Evolutionary conservation across 2,329 filamentous ascomycete species (phyloP), one percentile per base, ranked within the genome.

Genomic region (Colletotrichum godetiae): DNA sequence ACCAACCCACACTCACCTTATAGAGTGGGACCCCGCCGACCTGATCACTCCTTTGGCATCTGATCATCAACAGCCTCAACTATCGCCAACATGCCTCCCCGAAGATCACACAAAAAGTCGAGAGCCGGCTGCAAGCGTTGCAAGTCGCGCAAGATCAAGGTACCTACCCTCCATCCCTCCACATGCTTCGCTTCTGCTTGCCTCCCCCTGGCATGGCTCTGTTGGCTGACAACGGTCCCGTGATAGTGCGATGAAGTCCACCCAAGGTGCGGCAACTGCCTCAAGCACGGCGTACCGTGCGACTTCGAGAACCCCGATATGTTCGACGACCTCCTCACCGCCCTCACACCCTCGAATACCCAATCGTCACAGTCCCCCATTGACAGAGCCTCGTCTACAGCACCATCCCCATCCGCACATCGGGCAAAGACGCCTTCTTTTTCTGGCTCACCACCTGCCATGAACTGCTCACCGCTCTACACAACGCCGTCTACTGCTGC

Each of bases 71-170:
- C 12, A 46, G n/a, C 31, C 12, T 27, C 15, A 11, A 27, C 11
- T 33, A 4, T 24, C 35, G 24, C 15, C 75, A 80, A 74, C 59
- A 92, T 92, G 90, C 89, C 91, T 74, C 91, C 91, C 35, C 85
- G 91, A 78, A 86, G 91, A 79, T 92, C 91, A 55, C 92, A 93
- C 81, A 93, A 92, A 79, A 93, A 93, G 84, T 92, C 90, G 69
- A 88, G 92, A 76, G 88, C 91, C 64, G 92, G 92, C 58, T 93
- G 92, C 77, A 86, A 88, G 74, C 85, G 89, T 72, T 93, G 92
- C 82, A 93, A 93, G 82, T 85, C 86, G 68, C 86, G 92, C 74
- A 93, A 93, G 81, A 92, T 93, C 79, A 93, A 93, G 89, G 91
- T 92, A 82, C 61, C 42, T 92, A 82, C 61, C 42, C 37, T 53